A percentile compares a stretch with the other conserved stretches of the same genome.
Conservation (phyloP, 2,329 filamentous ascomycete genomes). For the Ophiostoma montium region DNA sequence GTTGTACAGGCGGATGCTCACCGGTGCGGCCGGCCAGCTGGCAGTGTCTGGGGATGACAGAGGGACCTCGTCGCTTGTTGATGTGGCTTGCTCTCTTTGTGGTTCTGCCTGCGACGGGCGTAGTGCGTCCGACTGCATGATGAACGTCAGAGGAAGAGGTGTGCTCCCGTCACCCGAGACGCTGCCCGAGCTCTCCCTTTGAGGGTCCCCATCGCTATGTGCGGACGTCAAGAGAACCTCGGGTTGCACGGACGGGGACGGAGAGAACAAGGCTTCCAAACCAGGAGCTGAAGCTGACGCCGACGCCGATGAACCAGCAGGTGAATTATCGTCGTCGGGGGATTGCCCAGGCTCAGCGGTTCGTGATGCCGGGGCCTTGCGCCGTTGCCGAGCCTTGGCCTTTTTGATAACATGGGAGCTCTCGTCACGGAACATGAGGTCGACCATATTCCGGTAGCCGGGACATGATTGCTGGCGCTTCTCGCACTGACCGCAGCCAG, state of each 20-base stretch:
- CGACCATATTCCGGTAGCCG: constrained; percentile 40
- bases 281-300: constrained; percentile 2
- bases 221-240: constrained; percentile 2
- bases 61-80: constrained; percentile 17
- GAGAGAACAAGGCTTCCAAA: neutral
- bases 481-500: constrained; percentile 39
- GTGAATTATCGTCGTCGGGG: constrained; percentile 12
- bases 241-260: neutral
- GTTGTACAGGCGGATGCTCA: constrained; percentile 19
- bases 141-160: neutral
- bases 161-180: neutral
- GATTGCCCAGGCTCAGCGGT: constrained; percentile 12
- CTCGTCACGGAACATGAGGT: constrained; percentile 44
- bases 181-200: neutral
- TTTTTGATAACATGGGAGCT: constrained; percentile 41
- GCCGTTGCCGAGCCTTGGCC: constrained; percentile 24
- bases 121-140: neutral
- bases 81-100: neutral
- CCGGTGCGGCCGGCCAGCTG: constrained; percentile 20
- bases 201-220: neutral
- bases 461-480: constrained; percentile 38
- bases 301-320: neutral
- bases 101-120: neutral
- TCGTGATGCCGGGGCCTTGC: constrained; percentile 14
- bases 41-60: constrained; percentile 21